These are phyloP conservation scores for Rhododendron molle DNA, from an alignment of 148 eudicot species.

Conservation along the genomic window DNA sequence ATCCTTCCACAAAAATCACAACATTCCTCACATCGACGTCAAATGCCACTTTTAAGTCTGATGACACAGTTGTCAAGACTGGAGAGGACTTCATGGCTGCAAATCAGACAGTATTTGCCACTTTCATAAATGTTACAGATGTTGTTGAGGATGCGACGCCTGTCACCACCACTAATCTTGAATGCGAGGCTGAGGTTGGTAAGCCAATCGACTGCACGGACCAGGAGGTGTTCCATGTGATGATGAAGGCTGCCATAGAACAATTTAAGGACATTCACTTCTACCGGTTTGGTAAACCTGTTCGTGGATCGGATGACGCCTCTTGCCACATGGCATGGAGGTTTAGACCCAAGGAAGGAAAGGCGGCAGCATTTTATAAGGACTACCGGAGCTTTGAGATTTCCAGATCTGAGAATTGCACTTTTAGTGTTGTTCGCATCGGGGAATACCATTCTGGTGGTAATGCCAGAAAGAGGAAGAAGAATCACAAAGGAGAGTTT, in stretches of 20 bases:
- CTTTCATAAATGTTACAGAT: conserved; percentile 64
- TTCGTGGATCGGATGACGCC: conserved; percentile 53
- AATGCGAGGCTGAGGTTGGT: conserved; percentile 51
- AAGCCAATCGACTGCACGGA: conserved; percentile 85
- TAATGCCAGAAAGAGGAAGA: conserved; percentile 85
- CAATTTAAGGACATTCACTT: conserved; percentile 78
- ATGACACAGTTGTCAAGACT: conserved; percentile 60
- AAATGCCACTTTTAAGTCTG: conserved; percentile 70
- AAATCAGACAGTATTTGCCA: conserved; percentile 60
- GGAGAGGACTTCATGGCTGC: conserved; percentile 92
- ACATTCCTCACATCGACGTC: conserved; percentile 67
- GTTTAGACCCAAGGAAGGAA: conserved; percentile 89
- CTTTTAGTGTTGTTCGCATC: conserved; percentile 52
- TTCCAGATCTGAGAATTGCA: conserved; percentile 58
- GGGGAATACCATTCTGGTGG: conserved; percentile 88
- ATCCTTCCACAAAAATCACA: conserved; percentile 74
- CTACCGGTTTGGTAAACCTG: conserved; percentile 81
- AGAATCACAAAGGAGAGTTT: conserved; percentile 43
- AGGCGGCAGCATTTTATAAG: conserved; percentile 65
- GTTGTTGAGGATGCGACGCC: conserved; percentile 28
- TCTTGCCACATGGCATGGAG: conserved; percentile 98
- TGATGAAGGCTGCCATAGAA: conserved; percentile 93
- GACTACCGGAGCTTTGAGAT: conserved; percentile 76
- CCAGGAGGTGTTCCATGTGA: conserved; percentile 64
- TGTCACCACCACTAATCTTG: conserved; percentile 27